These are phyloP conservation scores for Wickerhamiella siamensis DNA, from an alignment of 805 yeast genomes.

Conservation along the genomic window DNA sequence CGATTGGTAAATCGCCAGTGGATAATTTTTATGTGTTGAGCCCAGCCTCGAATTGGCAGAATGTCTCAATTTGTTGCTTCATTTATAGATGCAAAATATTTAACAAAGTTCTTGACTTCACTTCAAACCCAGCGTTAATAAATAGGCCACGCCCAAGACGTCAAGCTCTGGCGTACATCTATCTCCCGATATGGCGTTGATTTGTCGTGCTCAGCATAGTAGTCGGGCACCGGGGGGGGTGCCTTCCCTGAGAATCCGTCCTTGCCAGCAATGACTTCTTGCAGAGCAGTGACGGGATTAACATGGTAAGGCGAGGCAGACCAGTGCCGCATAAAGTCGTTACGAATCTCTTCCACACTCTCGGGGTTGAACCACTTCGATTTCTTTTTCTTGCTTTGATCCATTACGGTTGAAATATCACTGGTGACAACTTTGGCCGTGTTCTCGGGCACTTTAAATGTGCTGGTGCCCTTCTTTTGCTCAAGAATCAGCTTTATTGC, in stretches of 20 bases:
- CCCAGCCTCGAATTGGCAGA: too few relatives aligned
- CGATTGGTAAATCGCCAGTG: too few relatives aligned
- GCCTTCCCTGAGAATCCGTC: slow-evolving; percentile 34
- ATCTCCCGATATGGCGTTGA: slow-evolving; percentile 14
- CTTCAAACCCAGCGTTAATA: too few relatives aligned
- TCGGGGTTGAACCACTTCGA: not conserved
- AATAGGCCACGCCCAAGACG: slow-evolving; percentile 7
- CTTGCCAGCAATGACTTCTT: slow-evolving; percentile 60
- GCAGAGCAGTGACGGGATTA: slow-evolving; percentile 56
- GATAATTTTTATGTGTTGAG: too few relatives aligned
- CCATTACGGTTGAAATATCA: not conserved
- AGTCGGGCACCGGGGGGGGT: not conserved
- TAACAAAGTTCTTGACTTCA: too few relatives aligned
- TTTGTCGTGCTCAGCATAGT: slow-evolving; percentile 3
- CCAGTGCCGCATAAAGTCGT: not conserved
- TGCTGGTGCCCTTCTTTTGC: slow-evolving; percentile 30
- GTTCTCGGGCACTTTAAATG: slow-evolving; percentile 26
- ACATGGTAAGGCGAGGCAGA: slow-evolving; percentile 9
- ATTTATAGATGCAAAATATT: too few relatives aligned
- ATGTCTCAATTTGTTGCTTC: too few relatives aligned
- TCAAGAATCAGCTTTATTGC: slow-evolving; percentile 38
- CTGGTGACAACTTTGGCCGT: not conserved
- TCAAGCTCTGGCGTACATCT: slow-evolving; percentile 10
- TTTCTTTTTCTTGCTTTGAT: not conserved
- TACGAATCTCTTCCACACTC: not conserved